phyloP scores from a whole-genome alignment of 177 flowering plant genomes.

The Telopea speciosissima region DNA sequence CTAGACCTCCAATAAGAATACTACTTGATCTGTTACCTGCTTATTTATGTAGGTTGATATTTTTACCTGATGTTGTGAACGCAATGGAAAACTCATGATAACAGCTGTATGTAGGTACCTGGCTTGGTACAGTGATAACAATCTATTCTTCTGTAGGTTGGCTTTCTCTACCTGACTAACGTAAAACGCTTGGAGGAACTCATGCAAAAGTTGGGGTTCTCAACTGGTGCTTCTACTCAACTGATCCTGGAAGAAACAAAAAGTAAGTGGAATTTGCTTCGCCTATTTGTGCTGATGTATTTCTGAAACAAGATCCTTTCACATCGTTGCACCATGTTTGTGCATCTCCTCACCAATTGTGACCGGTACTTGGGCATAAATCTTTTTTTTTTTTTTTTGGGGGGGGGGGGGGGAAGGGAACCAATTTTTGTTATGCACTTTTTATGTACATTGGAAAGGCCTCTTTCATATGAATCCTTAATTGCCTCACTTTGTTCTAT shows the following conservation, averaged over 20 bases:
- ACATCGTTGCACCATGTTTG: too few species aligned
- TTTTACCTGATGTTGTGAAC: not conserved
- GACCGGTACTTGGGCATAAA: too few species aligned
- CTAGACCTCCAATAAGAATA: too few species aligned
- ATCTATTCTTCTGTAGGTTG: conserved; percentile 44
- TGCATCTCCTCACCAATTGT: not conserved
- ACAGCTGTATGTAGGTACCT: too few species aligned
- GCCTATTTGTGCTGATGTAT: not conserved
- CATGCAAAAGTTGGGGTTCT: conserved; percentile 78
- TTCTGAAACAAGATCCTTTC: not conserved
- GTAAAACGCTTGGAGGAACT: conserved; percentile 66
- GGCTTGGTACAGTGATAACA: not conserved
- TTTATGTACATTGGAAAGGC: too few species aligned
- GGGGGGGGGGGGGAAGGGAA: not conserved
- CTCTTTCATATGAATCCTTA: not conserved
- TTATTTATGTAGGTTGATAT: not conserved
- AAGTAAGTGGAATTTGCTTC: conserved; percentile 17
- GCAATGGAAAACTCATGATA: too few species aligned
- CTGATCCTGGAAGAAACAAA: conserved; percentile 29
- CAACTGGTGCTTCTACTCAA: conserved; percentile 46
- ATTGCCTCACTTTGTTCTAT: too few species aligned
- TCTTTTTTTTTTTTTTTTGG: too few species aligned
- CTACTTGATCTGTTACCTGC: too few species aligned
- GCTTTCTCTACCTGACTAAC: conserved; percentile 76
- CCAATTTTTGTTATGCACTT: not conserved